Conservation (phyloP, 768 basidiomycete species). For the Hygrocybe punicea region DNA sequence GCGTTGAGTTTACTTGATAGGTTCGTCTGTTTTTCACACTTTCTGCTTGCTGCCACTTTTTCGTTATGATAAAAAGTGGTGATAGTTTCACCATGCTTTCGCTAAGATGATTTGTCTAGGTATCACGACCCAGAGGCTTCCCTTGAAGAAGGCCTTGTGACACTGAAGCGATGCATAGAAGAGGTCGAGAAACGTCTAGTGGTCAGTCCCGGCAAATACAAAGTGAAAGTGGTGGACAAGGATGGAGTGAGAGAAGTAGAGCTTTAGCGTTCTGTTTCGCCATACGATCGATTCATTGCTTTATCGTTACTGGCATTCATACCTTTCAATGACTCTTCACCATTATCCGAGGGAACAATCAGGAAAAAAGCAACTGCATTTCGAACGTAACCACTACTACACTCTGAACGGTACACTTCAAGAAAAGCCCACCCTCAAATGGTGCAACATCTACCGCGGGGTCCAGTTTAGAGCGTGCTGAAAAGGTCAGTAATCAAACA, state of each 20-base stretch:
- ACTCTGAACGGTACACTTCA: neutral
- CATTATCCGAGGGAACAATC: no score
- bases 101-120: conserved; percentile 34
- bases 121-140: conserved; percentile 89
- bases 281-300: no score
- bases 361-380: no score
- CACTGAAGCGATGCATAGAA: conserved; percentile 80
- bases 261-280: conserved; percentile 38
- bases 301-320: no score
- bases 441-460: neutral
- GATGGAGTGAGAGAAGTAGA: conserved; percentile 83
- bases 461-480: neutral
- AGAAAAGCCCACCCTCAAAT: neutral
- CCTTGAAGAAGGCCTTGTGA: conserved; percentile 80
- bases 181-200: conserved; percentile 84
- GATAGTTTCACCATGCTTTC: no score
- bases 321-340: no score
- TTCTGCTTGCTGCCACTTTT: neutral
- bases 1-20: conserved; percentile 87
- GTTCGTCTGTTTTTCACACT: conserved; percentile 39
- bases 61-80: neutral
- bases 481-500: conserved; percentile 4
- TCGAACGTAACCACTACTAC: no score
- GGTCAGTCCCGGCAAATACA: conserved; percentile 77
- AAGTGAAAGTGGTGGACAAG: conserved; percentile 88